phyloP scores from a whole-genome alignment of 129 eudicot genomes.

The Lactuca saligna region DNA sequence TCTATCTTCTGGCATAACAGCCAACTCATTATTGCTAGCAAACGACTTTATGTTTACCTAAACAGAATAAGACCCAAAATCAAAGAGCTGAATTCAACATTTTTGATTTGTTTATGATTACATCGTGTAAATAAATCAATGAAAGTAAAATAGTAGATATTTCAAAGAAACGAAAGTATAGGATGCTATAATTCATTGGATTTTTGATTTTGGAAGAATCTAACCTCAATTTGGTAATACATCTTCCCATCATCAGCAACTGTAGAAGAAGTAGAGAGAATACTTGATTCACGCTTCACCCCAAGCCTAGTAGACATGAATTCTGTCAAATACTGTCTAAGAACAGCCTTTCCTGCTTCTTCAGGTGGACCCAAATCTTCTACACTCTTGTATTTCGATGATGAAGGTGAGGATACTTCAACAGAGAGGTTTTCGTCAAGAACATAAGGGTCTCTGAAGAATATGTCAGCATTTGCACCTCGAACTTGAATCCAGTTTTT shows the following conservation, averaged over 20 bases:
- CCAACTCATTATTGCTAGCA: constrained; percentile 95
- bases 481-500: constrained; percentile 92
- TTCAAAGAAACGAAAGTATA: neutral
- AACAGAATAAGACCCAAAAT: constrained; percentile 6
- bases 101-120: neutral
- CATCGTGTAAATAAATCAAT: neutral
- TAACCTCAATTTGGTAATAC: constrained; percentile 86
- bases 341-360: constrained; percentile 75
- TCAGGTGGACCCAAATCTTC: constrained; percentile 92
- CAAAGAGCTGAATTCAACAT: neutral
- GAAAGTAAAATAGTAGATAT: neutral
- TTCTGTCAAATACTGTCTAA: constrained; percentile 84
- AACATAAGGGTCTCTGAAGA: constrained; percentile 91
- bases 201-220: neutral
- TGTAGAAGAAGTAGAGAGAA: constrained; percentile 76
- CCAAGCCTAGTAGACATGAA: constrained; percentile 99
- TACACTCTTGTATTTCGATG: constrained; percentile 68
- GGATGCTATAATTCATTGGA: neutral
- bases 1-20: constrained; percentile 89
- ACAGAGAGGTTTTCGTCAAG: constrained; percentile 86
- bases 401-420: constrained; percentile 91
- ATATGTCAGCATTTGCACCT: constrained; percentile 96
- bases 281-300: constrained; percentile 73
- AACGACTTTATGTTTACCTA: constrained; percentile 92
- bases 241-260: constrained; percentile 89